A percentile compares a stretch with the other conserved stretches of the same genome.
Conservation (phyloP, 2,329 filamentous ascomycete species). For the Penicillium decumbens region DNA sequence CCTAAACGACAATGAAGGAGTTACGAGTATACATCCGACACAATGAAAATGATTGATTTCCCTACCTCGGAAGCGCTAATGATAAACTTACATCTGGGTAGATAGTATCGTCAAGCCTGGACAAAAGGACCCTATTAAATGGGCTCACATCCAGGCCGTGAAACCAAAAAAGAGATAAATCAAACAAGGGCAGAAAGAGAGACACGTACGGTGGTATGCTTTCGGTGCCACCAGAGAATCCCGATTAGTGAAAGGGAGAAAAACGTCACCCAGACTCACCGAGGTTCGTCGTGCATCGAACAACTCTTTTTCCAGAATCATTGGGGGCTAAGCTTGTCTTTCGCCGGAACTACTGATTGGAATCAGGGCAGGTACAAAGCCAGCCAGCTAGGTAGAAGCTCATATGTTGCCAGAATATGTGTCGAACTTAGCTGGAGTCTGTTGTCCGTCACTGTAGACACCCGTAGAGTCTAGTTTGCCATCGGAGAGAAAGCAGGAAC, state of each 20-base stretch:
- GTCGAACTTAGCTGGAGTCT: slow-evolving; percentile 40
- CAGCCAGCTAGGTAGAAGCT: slow-evolving; percentile 21
- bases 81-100: slow-evolving; percentile 18
- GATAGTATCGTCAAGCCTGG: slow-evolving; percentile 9
- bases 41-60: slow-evolving; percentile 1
- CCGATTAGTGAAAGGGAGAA: slow-evolving; percentile 1
- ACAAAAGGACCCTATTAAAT: background rate
- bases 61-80: slow-evolving; percentile 16
- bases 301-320: background rate
- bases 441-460: slow-evolving; percentile 16
- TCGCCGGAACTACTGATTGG: slow-evolving; percentile 32
- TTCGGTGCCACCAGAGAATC: slow-evolving; percentile 4
- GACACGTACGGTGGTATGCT: slow-evolving; percentile 19
- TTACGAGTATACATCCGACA: background rate
- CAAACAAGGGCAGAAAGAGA: slow-evolving; percentile 4
- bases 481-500: background rate
- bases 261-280: slow-evolving; percentile 11
- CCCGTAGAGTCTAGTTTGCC: background rate
- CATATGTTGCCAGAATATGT: slow-evolving; percentile 31
- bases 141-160: slow-evolving; percentile 6
- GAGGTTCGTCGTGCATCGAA: background rate
- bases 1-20: too few species aligned
- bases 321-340: slow-evolving; percentile 1
- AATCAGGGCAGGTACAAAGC: slow-evolving; percentile 31
- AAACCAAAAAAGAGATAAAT: background rate